These are phyloP conservation scores for Chiua virens DNA, from an alignment of 768 basidiomycete species.

Conservation along the genomic window DNA sequence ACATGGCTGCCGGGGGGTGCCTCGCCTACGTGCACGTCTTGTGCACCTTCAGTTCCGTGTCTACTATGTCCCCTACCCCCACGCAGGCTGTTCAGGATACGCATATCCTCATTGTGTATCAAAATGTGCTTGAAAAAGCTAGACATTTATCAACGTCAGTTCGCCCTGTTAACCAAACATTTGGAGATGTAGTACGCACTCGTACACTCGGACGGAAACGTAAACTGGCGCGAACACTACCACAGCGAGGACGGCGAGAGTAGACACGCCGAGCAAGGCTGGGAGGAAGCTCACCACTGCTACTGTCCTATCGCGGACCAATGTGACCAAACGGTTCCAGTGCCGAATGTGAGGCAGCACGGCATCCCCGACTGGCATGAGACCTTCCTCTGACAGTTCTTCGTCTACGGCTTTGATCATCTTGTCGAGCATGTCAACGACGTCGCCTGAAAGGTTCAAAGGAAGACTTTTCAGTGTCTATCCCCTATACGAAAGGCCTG, in stretches of 20 bases:
- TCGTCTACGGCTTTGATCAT: background rate
- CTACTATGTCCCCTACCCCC: background rate
- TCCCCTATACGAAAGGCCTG: background rate
- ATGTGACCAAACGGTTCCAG: slow-evolving; percentile 6
- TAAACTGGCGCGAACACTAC: no score
- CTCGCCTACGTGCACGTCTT: background rate
- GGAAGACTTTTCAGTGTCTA: no score
- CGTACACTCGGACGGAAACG: no score
- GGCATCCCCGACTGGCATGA: slow-evolving; percentile 6
- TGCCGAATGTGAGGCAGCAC: slow-evolving; percentile 10
- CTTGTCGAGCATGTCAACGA: no score
- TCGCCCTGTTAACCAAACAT: no score
- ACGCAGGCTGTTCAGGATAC: background rate
- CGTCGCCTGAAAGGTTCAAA: no score
- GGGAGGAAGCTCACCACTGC: background rate
- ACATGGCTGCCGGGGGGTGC: background rate
- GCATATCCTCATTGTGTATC: background rate
- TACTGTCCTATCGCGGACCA: background rate
- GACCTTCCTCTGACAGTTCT: slow-evolving; percentile 7
- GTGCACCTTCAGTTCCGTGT: background rate
- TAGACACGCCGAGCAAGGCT: slow-evolving; percentile 4
- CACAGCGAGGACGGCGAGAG: background rate
- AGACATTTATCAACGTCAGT: background rate
- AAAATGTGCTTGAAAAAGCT: background rate
- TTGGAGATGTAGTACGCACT: no score